phyloP scores from a whole-genome alignment of 1,139 yeast genomes.

The Magnusiomyces fungicola region DNA sequence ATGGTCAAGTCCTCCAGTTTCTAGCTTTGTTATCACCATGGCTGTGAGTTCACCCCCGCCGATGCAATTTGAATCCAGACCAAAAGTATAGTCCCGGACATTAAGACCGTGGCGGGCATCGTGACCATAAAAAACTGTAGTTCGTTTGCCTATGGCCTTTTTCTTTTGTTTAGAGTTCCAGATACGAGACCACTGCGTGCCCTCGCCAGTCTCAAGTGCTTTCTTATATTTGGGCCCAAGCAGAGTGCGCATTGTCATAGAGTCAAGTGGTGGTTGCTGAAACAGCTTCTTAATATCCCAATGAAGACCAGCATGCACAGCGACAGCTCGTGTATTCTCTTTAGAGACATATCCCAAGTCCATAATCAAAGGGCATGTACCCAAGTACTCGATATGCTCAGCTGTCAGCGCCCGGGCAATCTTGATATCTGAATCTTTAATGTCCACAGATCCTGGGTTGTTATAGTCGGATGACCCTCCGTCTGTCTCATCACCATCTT shows the following conservation, averaged over 20 bases:
- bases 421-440: slow-evolving; percentile 39
- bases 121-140: slow-evolving; percentile 79
- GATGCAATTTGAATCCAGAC: slow-evolving; percentile 78
- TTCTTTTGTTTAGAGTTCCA: slow-evolving; percentile 47
- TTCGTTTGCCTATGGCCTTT: slow-evolving; percentile 23
- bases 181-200: slow-evolving; percentile 52
- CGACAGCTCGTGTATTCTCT: slow-evolving; percentile 45
- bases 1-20: slow-evolving; percentile 27
- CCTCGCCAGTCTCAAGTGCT: slow-evolving; percentile 47
- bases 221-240: slow-evolving; percentile 49
- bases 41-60: slow-evolving; percentile 68
- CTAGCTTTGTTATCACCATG: slow-evolving; percentile 38
- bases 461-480: slow-evolving; percentile 15
- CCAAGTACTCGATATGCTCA: slow-evolving; percentile 50
- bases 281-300: slow-evolving; percentile 49
- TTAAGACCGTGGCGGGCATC: slow-evolving; percentile 76
- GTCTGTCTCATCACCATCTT: slow-evolving; percentile 15
- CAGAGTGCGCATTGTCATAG: slow-evolving; percentile 54
- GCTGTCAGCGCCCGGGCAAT: slow-evolving; percentile 55
- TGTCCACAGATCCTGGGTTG: neutral
- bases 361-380: slow-evolving; percentile 57
- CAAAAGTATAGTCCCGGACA: slow-evolving; percentile 57
- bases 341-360: slow-evolving; percentile 55
- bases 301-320: slow-evolving; percentile 71
- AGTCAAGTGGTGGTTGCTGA: slow-evolving; percentile 56